phyloP scores from a whole-genome alignment of 345 rosid genomes.

The Alliaria petiolata region DNA sequence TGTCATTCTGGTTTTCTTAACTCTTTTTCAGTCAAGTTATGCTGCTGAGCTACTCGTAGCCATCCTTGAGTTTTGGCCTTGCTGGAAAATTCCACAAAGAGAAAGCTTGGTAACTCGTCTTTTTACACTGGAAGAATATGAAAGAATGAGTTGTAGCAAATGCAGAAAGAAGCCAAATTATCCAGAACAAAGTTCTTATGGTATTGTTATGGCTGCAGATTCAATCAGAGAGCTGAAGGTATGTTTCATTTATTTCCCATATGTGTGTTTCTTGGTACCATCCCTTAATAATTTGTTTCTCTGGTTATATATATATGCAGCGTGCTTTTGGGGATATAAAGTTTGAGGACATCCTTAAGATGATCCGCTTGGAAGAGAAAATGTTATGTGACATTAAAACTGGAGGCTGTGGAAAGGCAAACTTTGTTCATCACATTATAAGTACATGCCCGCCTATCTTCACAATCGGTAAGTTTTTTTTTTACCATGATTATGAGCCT shows the following conservation, averaged over 20 bases:
- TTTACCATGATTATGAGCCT: not conserved
- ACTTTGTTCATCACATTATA: constrained; percentile 8
- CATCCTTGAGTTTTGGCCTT: constrained; percentile 13
- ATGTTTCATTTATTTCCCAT: not conserved
- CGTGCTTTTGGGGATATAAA: not conserved
- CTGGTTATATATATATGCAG: constrained; percentile 2
- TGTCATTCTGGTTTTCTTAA: not conserved
- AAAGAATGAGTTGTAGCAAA: constrained; percentile 4
- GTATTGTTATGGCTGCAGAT: constrained; percentile 5
- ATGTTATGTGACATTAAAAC: constrained; percentile 17
- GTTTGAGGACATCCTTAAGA: constrained; percentile 20
- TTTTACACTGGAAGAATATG: not conserved
- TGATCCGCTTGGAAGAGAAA: constrained; percentile 2
- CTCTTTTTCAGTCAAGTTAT: constrained; percentile 1
- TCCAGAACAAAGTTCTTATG: constrained; percentile 10
- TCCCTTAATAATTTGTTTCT: not conserved
- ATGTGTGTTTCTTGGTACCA: not conserved
- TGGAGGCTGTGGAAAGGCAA: constrained; percentile 19
- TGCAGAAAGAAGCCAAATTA: constrained; percentile 7
- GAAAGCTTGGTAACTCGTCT: not conserved
- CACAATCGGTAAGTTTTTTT: constrained; percentile 9
- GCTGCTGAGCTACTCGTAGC: not conserved
- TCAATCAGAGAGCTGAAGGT: constrained; percentile 21
- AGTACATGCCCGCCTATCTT: constrained; percentile 7
- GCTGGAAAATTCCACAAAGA: constrained; percentile 6